Percentiles rank a stretch among this genome's conserved stretches.
Evolutionary conservation across 164 flowering plant genomes (phyloP).

Genomic region (Vitis riparia): DNA sequence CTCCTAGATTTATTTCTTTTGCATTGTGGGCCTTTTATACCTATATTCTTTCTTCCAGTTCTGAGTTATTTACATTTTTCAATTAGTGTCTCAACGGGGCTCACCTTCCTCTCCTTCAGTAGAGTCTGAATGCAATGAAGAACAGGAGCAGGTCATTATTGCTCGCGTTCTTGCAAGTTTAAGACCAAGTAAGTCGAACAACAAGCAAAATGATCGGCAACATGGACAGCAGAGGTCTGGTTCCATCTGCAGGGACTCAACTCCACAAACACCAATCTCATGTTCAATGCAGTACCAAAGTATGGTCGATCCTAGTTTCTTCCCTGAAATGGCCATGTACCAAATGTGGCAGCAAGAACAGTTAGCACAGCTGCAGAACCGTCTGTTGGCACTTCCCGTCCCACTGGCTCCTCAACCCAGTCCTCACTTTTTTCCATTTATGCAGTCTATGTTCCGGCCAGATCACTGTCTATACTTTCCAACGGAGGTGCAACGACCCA

Average conservation of each 20-base stretch:
- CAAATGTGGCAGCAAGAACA: constrained; percentile 54
- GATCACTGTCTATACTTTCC: constrained; percentile 31
- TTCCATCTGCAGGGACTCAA: constrained; percentile 20
- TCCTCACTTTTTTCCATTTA: constrained; percentile 39
- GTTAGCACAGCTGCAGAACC: constrained; percentile 36
- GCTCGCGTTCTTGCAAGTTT: constrained; percentile 48
- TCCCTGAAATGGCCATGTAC: constrained; percentile 43
- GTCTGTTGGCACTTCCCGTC: constrained; percentile 28
- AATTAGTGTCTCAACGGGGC: constrained; percentile 41
- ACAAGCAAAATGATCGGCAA: constrained; percentile 24
- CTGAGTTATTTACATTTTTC: background rate
- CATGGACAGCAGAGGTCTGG: constrained; percentile 26
- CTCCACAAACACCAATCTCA: constrained; percentile 18
- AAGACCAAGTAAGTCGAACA: constrained; percentile 28
- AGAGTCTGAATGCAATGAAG: constrained; percentile 38
- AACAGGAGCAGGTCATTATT: constrained; percentile 56
- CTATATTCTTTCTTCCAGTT: too few relatives aligned
- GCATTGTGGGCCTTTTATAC: too few relatives aligned
- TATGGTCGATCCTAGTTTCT: constrained; percentile 33
- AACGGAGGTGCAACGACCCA: constrained; percentile 29
- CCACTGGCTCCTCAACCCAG: constrained; percentile 24
- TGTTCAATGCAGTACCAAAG: constrained; percentile 31
- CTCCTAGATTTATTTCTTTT: too few relatives aligned
- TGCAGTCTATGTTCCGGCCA: constrained; percentile 39
- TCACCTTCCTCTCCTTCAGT: constrained; percentile 23